Base-by-base conservation (phyloP, 768 basidiomycete species). In the Tubosaeta sp. region DNA sequence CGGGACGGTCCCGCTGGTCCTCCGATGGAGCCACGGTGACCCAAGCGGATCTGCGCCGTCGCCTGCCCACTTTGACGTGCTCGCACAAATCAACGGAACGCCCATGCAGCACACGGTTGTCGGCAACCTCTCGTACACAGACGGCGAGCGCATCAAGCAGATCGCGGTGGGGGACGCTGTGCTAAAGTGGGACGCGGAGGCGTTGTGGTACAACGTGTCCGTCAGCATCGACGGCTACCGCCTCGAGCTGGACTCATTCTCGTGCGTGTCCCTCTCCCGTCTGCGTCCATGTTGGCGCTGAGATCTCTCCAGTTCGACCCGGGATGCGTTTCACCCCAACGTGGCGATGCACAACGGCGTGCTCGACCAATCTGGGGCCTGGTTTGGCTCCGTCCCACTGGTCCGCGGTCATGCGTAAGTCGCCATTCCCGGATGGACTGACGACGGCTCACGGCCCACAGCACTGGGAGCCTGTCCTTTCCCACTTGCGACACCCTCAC, bases 1-100 rank as follows among this genome's bases (percentile, higher is more conserved):
- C 11, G 57, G 59, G 3, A 52, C 57, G 4, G 19, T 50, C 33
- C 50, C 59, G 16, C 29, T 52, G 1, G 32, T 60, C 52, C n/a
- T 60, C 25, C 45, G 54, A 33, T 60, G 59, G 57, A 56, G 43
- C 9, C 50, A 43, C 14, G 58, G 58, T 3, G 34, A 56, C n/a
- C 54, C 46, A 1, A 60, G 52, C 35, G 16, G 33, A 6, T 22
- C 38, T 19, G 22, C 1, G 17, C 31, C 52, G 6, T 44, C 48
- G 10, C 25, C 39, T 4, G 44, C 50, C n/a, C 44, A 46, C 9
- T 53, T 60, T 9, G 59, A 60, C 14, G 12, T 56, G n/a, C 41
- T 59, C 16, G 27, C 54, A 1, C 7, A 37, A 17, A 6, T 56
- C 32, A 54, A 56, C n/a, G 54, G 58, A 27, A 52, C 46, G n/a